Evolutionary conservation across 805 yeast species (phyloP).

Genomic region (Nakazawaea populi): DNA sequence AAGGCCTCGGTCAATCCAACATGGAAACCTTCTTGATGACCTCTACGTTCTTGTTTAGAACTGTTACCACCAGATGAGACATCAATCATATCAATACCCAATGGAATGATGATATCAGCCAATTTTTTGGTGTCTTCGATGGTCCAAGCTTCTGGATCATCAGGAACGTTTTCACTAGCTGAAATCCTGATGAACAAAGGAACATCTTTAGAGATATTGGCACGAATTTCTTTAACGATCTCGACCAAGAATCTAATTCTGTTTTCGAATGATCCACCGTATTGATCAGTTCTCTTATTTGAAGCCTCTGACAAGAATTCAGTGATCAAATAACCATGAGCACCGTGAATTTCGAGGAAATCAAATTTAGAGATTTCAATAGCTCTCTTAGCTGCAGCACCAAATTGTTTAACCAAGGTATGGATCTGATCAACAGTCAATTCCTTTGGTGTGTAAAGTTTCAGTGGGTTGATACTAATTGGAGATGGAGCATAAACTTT

Average conservation of each 20-base stretch:
- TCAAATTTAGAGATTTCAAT: conserved; percentile 47
- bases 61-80: conserved; percentile 49
- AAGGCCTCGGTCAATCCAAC: conserved; percentile 33
- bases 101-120: conserved; percentile 30
- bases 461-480: conserved; percentile 18
- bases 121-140: conserved; percentile 37
- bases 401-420: conserved; percentile 34
- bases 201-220: conserved; percentile 30
- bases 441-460: conserved; percentile 28
- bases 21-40: conserved; percentile 27
- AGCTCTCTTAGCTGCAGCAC: conserved; percentile 42
- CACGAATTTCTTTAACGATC: conserved; percentile 35
- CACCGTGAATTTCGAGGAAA: conserved; percentile 60
- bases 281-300: conserved; percentile 54
- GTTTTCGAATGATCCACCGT: conserved; percentile 60
- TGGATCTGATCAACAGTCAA: conserved; percentile 36
- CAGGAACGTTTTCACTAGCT: conserved; percentile 33
- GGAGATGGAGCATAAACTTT: conserved; percentile 42
- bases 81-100: conserved; percentile 48
- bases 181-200: conserved; percentile 45
- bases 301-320: conserved; percentile 39
- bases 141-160: conserved; percentile 35
- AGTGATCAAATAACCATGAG: conserved; percentile 54
- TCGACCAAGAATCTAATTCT: conserved; percentile 46
- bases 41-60: conserved; percentile 23